These are phyloP conservation scores for Protomyces lactucae-debilis DNA, from an alignment of 1,139 yeast genomes.

Conservation along the genomic window DNA sequence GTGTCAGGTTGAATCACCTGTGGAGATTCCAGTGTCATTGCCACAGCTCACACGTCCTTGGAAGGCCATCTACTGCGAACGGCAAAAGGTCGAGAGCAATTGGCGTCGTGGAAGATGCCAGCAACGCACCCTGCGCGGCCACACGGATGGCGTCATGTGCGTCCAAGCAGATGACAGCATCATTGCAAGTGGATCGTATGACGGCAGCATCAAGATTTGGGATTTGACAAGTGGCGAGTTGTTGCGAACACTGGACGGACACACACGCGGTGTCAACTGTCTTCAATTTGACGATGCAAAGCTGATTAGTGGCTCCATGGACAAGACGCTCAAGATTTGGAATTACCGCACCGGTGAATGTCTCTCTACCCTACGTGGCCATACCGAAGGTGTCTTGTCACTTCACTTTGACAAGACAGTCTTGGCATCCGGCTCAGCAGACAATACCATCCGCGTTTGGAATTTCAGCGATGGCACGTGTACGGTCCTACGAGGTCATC, in stretches of 20 bases:
- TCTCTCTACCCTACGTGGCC: slow-evolving; percentile 88
- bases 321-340: slow-evolving; percentile 91
- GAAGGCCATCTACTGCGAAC: slow-evolving; percentile 90
- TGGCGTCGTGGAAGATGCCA: slow-evolving; percentile 82
- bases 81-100: slow-evolving; percentile 83
- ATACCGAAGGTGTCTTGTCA: slow-evolving; percentile 75
- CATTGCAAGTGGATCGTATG: slow-evolving; percentile 49
- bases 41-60: slow-evolving; percentile 60
- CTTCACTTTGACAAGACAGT: slow-evolving; percentile 75
- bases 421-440: slow-evolving; percentile 91
- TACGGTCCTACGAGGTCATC: slow-evolving; percentile 85
- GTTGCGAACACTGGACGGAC: slow-evolving; percentile 67
- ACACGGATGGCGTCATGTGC: slow-evolving; percentile 78
- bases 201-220: slow-evolving; percentile 95
- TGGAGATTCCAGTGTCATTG: background rate
- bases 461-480: slow-evolving; percentile 90
- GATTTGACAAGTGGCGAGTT: slow-evolving; percentile 81
- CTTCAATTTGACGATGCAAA: slow-evolving; percentile 86
- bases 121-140: slow-evolving; percentile 69
- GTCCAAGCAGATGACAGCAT: slow-evolving; percentile 73
- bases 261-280: slow-evolving; percentile 78
- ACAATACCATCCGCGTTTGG: slow-evolving; percentile 89
- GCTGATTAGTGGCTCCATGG: slow-evolving; percentile 86
- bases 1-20: background rate
- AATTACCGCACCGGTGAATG: slow-evolving; percentile 91